A percentile compares a stretch with the other conserved stretches of the same genome.
Conservation (phyloP, 495 filamentous ascomycete species). For the Cercophora samala region DNA sequence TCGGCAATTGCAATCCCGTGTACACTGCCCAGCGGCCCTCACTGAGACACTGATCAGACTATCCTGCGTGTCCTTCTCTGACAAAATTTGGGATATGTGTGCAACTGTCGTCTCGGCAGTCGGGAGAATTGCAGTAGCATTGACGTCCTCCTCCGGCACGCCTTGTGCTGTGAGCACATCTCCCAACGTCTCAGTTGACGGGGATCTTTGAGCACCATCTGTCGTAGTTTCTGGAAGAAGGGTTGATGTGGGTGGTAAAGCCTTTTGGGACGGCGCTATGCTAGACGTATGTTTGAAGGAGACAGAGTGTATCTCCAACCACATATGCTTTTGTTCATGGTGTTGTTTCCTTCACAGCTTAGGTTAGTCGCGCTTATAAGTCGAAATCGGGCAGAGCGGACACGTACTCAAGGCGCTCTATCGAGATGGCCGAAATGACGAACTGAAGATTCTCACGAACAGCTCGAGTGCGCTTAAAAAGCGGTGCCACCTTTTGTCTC, state of each 20-base stretch:
- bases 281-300: background rate
- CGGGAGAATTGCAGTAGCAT: background rate
- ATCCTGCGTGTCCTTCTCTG: background rate
- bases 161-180: too few species aligned
- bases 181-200: too few species aligned
- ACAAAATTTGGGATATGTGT: background rate
- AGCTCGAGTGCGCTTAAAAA: background rate
- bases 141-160: too few species aligned
- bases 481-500: background rate
- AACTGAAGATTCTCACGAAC: background rate
- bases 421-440: background rate
- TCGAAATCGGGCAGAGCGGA: background rate
- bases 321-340: background rate
- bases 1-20: background rate
- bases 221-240: background rate
- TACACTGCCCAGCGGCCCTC: background rate
- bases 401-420: background rate
- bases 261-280: background rate
- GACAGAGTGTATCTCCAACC: background rate
- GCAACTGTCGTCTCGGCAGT: background rate
- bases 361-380: background rate
- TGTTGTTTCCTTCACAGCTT: too few species aligned
- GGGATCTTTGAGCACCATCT: too few species aligned
- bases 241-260: background rate
- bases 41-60: background rate